Conservation (phyloP, 169 alveolate genomes). For the Eimeria necatrix region DNA sequence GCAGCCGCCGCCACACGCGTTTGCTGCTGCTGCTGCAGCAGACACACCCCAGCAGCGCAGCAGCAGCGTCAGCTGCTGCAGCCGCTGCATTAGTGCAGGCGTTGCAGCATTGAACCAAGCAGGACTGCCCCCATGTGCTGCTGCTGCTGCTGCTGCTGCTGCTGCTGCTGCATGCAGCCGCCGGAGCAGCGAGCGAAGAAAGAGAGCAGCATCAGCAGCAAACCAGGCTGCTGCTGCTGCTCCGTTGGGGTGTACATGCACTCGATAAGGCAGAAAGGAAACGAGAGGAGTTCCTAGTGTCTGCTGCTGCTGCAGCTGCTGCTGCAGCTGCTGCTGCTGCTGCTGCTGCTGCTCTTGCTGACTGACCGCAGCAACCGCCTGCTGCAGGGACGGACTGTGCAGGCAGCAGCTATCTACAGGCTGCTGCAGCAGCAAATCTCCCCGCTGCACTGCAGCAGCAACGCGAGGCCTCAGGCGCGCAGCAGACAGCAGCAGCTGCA, state of each 20-base stretch:
- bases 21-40: constrained; percentile 2
- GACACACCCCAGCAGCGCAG: constrained; percentile 72
- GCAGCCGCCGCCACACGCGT: constrained; percentile 58
- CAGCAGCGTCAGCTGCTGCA: constrained; percentile 58
- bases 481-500: constrained; percentile 60
- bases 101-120: constrained; percentile 5
- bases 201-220: constrained; percentile 21
- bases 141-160: constrained; percentile 34
- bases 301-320: constrained; percentile 30
- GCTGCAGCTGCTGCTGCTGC: constrained; percentile 48
- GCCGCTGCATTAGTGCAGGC: constrained; percentile 54
- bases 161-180: constrained; percentile 47
- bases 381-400: constrained; percentile 61
- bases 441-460: not conserved
- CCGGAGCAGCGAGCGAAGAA: constrained; percentile 24
- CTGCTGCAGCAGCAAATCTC: not conserved
- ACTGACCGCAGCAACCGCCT: not conserved
- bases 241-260: constrained; percentile 32
- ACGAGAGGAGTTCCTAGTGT: not conserved
- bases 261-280: constrained; percentile 17
- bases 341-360: constrained; percentile 24
- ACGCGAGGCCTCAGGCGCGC: constrained; percentile 2
- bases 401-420: constrained; percentile 53
- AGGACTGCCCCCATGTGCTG: not conserved
- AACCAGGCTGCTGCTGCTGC: constrained; percentile 59